phyloP scores from a whole-genome alignment of 2,329 filamentous ascomycete genomes.

The Endoconidiophora polonica region DNA sequence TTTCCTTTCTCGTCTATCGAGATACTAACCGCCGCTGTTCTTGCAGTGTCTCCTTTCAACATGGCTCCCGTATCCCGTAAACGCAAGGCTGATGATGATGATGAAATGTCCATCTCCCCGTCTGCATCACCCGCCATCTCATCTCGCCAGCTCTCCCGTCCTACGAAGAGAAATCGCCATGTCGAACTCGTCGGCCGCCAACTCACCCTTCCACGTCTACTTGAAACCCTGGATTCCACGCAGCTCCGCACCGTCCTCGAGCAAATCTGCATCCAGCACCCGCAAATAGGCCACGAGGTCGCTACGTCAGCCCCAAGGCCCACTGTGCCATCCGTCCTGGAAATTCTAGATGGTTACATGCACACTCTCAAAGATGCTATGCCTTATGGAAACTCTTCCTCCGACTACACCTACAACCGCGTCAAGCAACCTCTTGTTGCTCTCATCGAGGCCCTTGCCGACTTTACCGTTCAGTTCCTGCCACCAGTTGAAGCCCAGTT shows the following conservation, averaged over 20 bases:
- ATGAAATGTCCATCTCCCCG: slow-evolving; percentile 85
- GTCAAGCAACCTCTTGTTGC: slow-evolving; percentile 66
- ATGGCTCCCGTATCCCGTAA: slow-evolving; percentile 42
- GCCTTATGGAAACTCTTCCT: slow-evolving; percentile 68
- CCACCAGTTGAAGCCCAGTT: slow-evolving; percentile 77
- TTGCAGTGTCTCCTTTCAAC: slow-evolving; percentile 28
- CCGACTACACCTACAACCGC: slow-evolving; percentile 89
- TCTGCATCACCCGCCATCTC: slow-evolving; percentile 62
- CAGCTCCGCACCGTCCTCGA: slow-evolving; percentile 77
- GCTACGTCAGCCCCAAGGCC: slow-evolving; percentile 73
- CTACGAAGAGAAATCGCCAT: slow-evolving; percentile 44
- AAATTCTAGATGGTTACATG: slow-evolving; percentile 71
- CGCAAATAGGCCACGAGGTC: slow-evolving; percentile 71
- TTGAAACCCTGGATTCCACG: slow-evolving; percentile 79
- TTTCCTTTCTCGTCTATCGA: not conserved
- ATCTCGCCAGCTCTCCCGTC: slow-evolving; percentile 48
- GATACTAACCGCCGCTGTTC: not conserved
- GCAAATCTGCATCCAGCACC: slow-evolving; percentile 78
- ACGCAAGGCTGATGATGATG: slow-evolving; percentile 74
- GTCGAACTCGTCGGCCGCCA: slow-evolving; percentile 49
- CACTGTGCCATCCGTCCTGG: slow-evolving; percentile 61
- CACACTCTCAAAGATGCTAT: slow-evolving; percentile 60
- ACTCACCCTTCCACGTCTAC: slow-evolving; percentile 49
- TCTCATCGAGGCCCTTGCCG: slow-evolving; percentile 74
- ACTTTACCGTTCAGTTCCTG: slow-evolving; percentile 91